Percentiles rank a stretch among this genome's conserved stretches.
phyloP scores from a whole-genome alignment of 1,139 yeast species.

The Saccharomyces pastorianus region DNA sequence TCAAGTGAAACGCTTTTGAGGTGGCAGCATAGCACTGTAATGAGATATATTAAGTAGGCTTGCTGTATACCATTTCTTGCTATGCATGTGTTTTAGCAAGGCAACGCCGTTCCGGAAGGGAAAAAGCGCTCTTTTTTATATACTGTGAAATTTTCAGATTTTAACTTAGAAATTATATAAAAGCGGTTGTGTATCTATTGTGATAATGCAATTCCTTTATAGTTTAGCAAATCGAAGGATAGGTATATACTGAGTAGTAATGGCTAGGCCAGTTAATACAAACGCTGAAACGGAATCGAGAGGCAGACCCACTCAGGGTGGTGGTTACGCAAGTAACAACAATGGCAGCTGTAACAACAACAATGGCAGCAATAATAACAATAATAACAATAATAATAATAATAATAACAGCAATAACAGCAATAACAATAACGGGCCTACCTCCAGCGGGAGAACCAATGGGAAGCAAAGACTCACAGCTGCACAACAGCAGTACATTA shows the following conservation, averaged over 20 bases:
- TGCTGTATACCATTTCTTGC: too few relatives aligned
- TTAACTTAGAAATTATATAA: slow-evolving; percentile 4
- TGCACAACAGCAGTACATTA: slow-evolving; percentile 31
- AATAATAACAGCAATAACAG: slow-evolving; percentile 6
- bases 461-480: slow-evolving; percentile 27
- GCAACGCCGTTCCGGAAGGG: not conserved
- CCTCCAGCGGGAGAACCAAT: slow-evolving; percentile 10
- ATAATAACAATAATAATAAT: slow-evolving; percentile 15
- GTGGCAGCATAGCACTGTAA: not conserved
- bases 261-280: slow-evolving; percentile 22
- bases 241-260: slow-evolving; percentile 2
- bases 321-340: slow-evolving; percentile 15
- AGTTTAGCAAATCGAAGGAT: not conserved
- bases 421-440: slow-evolving; percentile 2
- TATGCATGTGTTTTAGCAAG: not conserved
- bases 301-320: slow-evolving; percentile 10
- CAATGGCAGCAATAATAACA: slow-evolving; percentile 4
- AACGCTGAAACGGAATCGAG: slow-evolving; percentile 28
- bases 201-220: not conserved
- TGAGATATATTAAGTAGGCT: not conserved
- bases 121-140: not conserved
- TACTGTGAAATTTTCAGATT: slow-evolving; percentile 1
- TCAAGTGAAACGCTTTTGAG: not conserved
- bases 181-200: not conserved
- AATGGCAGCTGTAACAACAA: slow-evolving; percentile 7